These are phyloP conservation scores for Iberis pinnata DNA, from an alignment of 345 rosid genomes.

Conservation along the genomic window DNA sequence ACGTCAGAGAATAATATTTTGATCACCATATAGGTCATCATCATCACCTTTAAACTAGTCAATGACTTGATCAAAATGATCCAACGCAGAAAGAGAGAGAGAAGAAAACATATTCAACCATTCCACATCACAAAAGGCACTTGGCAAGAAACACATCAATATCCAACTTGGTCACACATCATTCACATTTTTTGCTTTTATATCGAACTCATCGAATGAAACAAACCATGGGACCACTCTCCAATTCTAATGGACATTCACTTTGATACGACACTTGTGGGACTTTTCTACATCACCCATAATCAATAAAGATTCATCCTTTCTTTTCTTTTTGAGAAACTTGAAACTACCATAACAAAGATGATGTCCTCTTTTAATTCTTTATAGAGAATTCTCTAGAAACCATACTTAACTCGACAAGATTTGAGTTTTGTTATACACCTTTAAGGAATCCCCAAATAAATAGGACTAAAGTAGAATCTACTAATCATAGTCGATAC, in stretches of 20 bases:
- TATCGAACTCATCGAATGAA: constrained; percentile 27
- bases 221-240: constrained; percentile 26
- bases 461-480: not conserved
- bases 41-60: constrained; percentile 27
- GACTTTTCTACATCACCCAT: constrained; percentile 18
- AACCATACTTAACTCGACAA: too few species aligned
- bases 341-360: constrained; percentile 3
- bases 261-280: constrained; percentile 24
- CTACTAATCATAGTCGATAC: too few species aligned
- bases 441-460: not conserved
- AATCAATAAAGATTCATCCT: not conserved
- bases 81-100: constrained; percentile 5
- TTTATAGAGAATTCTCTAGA: not conserved
- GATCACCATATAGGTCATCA: constrained; percentile 16
- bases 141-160: constrained; percentile 21
- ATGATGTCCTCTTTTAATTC: not conserved
- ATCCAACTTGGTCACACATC: constrained; percentile 32
- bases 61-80: constrained; percentile 17
- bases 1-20: not conserved
- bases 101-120: not conserved
- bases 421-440: not conserved
- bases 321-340: not conserved
- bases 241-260: constrained; percentile 23
- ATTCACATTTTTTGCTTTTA: constrained; percentile 28
- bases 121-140: constrained; percentile 27